Evolutionary conservation across 495 filamentous ascomycete species (phyloP), one percentile per base, ranked within the genome.

Genomic region (Tuber indicum): DNA sequence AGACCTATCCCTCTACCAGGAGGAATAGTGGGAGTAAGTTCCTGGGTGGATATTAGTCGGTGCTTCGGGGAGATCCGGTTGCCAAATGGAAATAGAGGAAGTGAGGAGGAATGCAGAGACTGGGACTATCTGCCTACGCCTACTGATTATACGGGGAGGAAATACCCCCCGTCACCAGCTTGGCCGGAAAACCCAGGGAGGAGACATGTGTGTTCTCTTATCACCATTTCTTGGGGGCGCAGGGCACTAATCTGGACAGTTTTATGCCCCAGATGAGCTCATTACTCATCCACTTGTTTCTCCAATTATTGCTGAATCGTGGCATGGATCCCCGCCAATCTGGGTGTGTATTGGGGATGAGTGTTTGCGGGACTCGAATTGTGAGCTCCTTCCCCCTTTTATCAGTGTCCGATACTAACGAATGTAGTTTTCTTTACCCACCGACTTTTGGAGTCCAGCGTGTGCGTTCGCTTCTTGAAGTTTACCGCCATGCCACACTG

Each of bases 401-500:
- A 41, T 26, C 32, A 66, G 17, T 12, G 23, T 21, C 49, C 21
- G 7, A 62, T 66, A 66, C 32, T 52, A 49, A 76, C 16, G 21
- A 47, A 42, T 58, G 7, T 21, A 81, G 85, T 87, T 69, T 87
- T 90, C 52, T 75, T 92, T 9, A 92, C 91, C 19, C 84, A 87
- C 12, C 87, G 87, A 47, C 86, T 93, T 3, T 86, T 88, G 44
- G 79, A 82, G 10, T 89, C 91, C 21, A 91, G 91, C 19, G 92
- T 92, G 1, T 78, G 84, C 1, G 89, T 97, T 8, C 85, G 89
- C 46, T 91, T 90, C 58, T 90, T 94, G 81, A 88, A 93, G 84
- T 97, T 90, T 79, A 92, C 95, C 84, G 91, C 90, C 1, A 96
- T 97, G 93, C 94, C 94, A 70, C 95, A 98, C 82, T 92, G 91